These are phyloP conservation scores for Buddleja alternifolia DNA, from an alignment of 257 asterid genomes.

Conservation along the genomic window DNA sequence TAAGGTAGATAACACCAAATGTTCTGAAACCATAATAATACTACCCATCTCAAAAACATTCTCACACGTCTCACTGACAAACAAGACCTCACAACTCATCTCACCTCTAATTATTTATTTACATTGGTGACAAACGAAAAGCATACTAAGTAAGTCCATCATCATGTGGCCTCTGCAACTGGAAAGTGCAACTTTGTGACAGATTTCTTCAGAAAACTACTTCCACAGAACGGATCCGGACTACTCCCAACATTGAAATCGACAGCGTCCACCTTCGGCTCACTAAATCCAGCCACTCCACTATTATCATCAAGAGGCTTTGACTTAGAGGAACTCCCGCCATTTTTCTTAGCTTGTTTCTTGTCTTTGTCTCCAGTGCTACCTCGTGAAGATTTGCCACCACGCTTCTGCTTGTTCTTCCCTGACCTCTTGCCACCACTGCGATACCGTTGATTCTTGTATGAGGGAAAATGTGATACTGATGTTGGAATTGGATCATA, in stretches of 20 bases:
- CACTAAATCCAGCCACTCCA: constrained; percentile 31
- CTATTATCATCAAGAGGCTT: constrained; percentile 42
- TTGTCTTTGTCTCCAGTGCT: constrained; percentile 70
- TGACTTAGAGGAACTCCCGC: constrained; percentile 46
- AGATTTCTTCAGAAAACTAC: constrained; percentile 50
- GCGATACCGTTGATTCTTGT: constrained; percentile 54
- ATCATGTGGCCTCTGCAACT: constrained; percentile 49
- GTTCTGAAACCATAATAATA: background rate
- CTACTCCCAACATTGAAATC: constrained; percentile 37
- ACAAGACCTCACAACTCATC: constrained; percentile 13
- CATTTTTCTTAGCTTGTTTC: constrained; percentile 61
- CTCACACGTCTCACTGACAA: constrained; percentile 8
- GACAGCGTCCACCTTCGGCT: constrained; percentile 18
- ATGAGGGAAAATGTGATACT: constrained; percentile 72
- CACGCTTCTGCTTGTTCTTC: constrained; percentile 70
- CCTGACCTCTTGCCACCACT: constrained; percentile 59
- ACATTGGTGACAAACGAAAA: constrained; percentile 32
- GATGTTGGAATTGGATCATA: constrained; percentile 92
- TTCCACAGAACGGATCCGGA: constrained; percentile 47
- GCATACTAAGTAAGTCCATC: background rate
- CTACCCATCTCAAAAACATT: background rate
- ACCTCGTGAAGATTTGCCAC: constrained; percentile 69
- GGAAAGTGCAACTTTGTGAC: constrained; percentile 48
- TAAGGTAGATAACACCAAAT: background rate
- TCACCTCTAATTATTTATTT: constrained; percentile 36